phyloP scores from a whole-genome alignment of 148 eudicot genomes.

The Hydrangea macrophylla region DNA sequence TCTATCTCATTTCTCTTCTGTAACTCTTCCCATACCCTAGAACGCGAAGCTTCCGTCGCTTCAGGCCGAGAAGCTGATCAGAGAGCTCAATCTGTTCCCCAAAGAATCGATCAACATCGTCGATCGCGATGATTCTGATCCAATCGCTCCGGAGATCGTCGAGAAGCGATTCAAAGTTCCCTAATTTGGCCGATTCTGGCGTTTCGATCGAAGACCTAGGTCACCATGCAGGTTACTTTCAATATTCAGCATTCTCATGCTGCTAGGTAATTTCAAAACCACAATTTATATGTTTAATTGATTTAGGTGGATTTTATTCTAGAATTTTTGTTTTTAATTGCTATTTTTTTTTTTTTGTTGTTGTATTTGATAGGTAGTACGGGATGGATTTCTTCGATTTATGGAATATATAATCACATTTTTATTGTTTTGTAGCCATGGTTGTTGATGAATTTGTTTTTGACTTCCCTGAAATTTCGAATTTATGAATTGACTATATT shows the following conservation, averaged over 20 bases:
- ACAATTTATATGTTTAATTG: neutral
- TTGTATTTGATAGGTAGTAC: too few species aligned
- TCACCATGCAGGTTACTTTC: constrained; percentile 84
- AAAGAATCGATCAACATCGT: constrained; percentile 43
- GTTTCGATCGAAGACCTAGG: too few species aligned
- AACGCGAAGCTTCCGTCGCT: constrained; percentile 25
- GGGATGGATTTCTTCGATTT: constrained; percentile 1
- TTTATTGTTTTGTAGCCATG: too few species aligned
- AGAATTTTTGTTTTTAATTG: too few species aligned
- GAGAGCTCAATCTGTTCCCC: constrained; percentile 73
- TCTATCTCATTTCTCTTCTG: constrained; percentile 23
- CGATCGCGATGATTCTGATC: constrained; percentile 16
- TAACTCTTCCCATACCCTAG: constrained; percentile 13
- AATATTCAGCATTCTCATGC: constrained; percentile 62
- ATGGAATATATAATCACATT: neutral
- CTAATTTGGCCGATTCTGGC: constrained; percentile 62
- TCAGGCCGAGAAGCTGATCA: constrained; percentile 47
- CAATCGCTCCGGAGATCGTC: constrained; percentile 34
- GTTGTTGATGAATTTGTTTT: too few species aligned
- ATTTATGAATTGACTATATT: too few species aligned
- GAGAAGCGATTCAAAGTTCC: constrained; percentile 61
- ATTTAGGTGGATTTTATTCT: too few species aligned
- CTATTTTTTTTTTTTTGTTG: too few species aligned
- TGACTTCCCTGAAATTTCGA: too few species aligned
- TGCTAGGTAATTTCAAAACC: constrained; percentile 48